Evolutionary conservation across 139 green algal genomes (phyloP).

Genomic region (Picochlorum sp.): DNA sequence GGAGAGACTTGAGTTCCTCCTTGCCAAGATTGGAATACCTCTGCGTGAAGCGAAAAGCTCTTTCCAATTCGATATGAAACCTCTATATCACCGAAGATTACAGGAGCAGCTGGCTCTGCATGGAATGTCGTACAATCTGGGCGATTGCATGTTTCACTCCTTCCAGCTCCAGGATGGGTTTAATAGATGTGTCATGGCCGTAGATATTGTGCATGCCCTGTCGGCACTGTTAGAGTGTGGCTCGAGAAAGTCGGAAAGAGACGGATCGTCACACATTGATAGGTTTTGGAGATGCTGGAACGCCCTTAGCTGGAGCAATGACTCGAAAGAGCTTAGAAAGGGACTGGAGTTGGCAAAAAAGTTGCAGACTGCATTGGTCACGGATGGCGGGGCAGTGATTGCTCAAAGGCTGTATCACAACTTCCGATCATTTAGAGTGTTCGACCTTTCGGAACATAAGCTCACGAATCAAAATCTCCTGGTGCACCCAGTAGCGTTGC

Average conservation of each 20-base stretch:
- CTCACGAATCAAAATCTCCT: constrained; percentile 29
- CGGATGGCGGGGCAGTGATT: constrained; percentile 26
- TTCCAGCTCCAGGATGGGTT: constrained; percentile 39
- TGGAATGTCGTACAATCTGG: constrained; percentile 33
- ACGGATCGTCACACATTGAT: not conserved
- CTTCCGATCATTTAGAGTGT: constrained; percentile 34
- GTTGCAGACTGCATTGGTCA: constrained; percentile 47
- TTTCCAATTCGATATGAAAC: constrained; percentile 33
- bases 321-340: constrained; percentile 19
- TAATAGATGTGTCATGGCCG: constrained; percentile 23
- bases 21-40: constrained; percentile 69
- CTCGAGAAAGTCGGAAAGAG: not conserved
- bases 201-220: constrained; percentile 47
- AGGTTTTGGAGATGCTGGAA: constrained; percentile 21
- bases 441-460: constrained; percentile 32
- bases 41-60: constrained; percentile 30
- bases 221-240: constrained; percentile 45
- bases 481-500: constrained; percentile 40
- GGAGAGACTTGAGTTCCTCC: constrained; percentile 53
- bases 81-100: constrained; percentile 27
- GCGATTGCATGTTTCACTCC: constrained; percentile 38
- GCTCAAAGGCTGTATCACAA: constrained; percentile 31
- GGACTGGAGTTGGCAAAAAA: constrained; percentile 51
- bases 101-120: constrained; percentile 22
- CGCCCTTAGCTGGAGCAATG: constrained; percentile 24